phyloP scores from a whole-genome alignment of 352 stramenopile species.

The Pythium vanterpoolii region DNA sequence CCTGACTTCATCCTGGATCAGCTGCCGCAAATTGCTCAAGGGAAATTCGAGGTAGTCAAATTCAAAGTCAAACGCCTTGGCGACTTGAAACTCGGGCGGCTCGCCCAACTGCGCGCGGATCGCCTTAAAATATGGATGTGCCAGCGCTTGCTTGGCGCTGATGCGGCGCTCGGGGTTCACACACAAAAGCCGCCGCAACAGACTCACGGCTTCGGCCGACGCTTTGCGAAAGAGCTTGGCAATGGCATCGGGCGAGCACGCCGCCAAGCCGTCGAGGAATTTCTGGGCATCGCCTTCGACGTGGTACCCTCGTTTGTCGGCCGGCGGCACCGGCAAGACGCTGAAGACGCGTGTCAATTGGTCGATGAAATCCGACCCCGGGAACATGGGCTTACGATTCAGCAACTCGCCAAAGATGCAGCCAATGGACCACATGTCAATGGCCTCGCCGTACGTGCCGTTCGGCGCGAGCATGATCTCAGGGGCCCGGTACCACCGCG shows the following conservation, averaged over 20 bases:
- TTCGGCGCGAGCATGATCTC: constrained; percentile 85
- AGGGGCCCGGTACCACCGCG: constrained; percentile 59
- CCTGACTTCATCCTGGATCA: constrained; percentile 80
- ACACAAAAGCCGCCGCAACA: constrained; percentile 68
- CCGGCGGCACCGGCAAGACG: constrained; percentile 60
- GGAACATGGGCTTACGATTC: constrained; percentile 71
- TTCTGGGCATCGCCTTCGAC: constrained; percentile 74
- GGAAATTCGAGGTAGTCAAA: constrained; percentile 77
- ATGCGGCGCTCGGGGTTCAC: constrained; percentile 91
- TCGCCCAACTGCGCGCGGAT: constrained; percentile 71
- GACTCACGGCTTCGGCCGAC: constrained; percentile 61
- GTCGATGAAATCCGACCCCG: constrained; percentile 76
- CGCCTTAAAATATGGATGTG: constrained; percentile 89
- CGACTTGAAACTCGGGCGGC: constrained; percentile 59
- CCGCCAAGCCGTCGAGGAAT: constrained; percentile 69
- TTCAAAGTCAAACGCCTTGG: constrained; percentile 76
- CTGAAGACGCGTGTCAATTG: constrained; percentile 76
- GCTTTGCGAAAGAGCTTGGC: constrained; percentile 65
- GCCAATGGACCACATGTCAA: constrained; percentile 87
- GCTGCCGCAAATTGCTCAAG: constrained; percentile 48
- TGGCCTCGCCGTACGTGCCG: constrained; percentile 67
- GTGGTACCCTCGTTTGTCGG: constrained; percentile 71
- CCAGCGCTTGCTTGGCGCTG: constrained; percentile 85
- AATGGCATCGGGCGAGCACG: constrained; percentile 68
- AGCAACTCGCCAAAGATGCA: constrained; percentile 94